Base-by-base conservation (phyloP, 164 flowering plant species). In the Chimonanthus praecox region DNA sequence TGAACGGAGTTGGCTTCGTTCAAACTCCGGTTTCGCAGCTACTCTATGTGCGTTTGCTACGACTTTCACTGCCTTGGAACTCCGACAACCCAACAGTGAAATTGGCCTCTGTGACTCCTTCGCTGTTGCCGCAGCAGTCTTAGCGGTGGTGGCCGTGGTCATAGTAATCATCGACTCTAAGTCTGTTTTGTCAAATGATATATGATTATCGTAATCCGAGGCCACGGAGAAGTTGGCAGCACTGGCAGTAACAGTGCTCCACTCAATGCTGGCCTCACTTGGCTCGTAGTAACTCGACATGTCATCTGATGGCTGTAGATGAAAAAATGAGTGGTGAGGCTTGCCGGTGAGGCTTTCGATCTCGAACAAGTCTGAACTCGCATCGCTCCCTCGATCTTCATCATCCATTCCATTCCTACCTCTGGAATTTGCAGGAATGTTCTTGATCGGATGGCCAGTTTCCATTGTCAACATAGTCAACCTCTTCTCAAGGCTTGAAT, bases 291-390 rank as follows among this genome's bases (percentile, higher is more conserved):
- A 78, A 47, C 88, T 77, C 60, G 48, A 47, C 86, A 78, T 48
- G 88, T 6, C 60, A 54, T 54, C n/a, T 3, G 87, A 81, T 51
- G 71, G 74, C 72, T 83, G 88, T 13, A 78, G 79, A 33, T 72
- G 75, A 15, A 85, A 80, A 71, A 77, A 85, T 15, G 85, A 84
- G 75, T 81, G 85, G 75, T 82, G 80, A 49, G 9, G 43, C 61
- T 69, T 67, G 33, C 61, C 45, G 16, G 83, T 78, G 10, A 91
- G 68, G 80, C 88, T 86, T 68, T 86, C 89, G 44, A 94, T 90
- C 84, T 94, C 98, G 15, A 94, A 94, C 70, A 94, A 76, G 69
- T 94, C 98, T 10, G 98, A 94, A 74, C 98, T 94, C 20, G 90
- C 84, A 73, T 91, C 95, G 33, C 98, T 91, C 49, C 77, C 89